Evolutionary conservation across 2,329 filamentous ascomycete genomes (phyloP).

Genomic region (Chrysoporthe cubensis): DNA sequence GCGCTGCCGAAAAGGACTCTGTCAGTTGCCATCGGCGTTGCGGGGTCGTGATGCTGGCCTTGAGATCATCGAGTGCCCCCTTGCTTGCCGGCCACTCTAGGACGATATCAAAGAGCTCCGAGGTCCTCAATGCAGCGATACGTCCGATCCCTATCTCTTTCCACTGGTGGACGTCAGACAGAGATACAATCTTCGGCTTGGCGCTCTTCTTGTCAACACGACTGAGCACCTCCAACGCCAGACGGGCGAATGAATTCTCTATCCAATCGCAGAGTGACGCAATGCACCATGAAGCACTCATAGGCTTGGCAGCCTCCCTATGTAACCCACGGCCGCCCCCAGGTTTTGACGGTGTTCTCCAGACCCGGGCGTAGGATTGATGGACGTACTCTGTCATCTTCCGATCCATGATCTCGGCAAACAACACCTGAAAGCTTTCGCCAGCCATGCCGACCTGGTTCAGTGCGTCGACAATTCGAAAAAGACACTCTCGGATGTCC

Average conservation of each 20-base stretch:
- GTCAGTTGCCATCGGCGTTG: conserved; percentile 72
- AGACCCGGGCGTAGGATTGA: conserved; percentile 65
- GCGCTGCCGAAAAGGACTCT: conserved; percentile 66
- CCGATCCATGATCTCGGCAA: conserved; percentile 71
- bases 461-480: conserved; percentile 61
- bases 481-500: conserved; percentile 53
- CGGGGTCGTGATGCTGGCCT: conserved; percentile 70
- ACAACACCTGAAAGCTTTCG: conserved; percentile 70
- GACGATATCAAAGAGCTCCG: conserved; percentile 79
- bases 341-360: conserved; percentile 46
- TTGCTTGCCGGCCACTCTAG: conserved; percentile 73
- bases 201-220: conserved; percentile 44
- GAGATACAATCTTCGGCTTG: conserved; percentile 46
- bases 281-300: conserved; percentile 57
- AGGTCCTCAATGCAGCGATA: conserved; percentile 70
- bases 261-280: conserved; percentile 68
- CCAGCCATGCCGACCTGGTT: conserved; percentile 69
- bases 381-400: conserved; percentile 67
- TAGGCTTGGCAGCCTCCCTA: conserved; percentile 29
- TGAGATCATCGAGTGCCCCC: conserved; percentile 75
- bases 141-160: conserved; percentile 71
- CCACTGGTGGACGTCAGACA: conserved; percentile 67
- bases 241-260: conserved; percentile 66
- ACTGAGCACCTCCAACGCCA: conserved; percentile 65
- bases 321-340: conserved; percentile 19